phyloP scores from a whole-genome alignment of 2,329 filamentous ascomycete genomes.

The Raffaelea ambrosiae region DNA sequence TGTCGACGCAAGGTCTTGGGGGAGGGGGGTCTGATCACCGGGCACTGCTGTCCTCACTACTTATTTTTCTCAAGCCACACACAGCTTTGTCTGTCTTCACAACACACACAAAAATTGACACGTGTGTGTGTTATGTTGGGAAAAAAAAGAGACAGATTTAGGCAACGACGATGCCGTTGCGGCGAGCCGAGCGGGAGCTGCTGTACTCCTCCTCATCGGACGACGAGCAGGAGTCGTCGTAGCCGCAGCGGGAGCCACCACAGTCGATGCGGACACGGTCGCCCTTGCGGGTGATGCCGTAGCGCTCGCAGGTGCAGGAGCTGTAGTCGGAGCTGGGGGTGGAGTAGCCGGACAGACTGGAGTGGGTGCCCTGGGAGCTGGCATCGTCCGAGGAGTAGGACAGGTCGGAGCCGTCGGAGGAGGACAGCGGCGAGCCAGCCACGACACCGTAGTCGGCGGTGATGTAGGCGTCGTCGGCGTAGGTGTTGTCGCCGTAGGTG shows the following conservation, averaged over 20 bases:
- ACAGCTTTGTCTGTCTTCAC: not conserved
- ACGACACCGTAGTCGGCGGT: constrained; percentile 43
- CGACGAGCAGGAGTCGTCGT: constrained; percentile 65
- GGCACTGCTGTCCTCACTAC: too few species aligned
- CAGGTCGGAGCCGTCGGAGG: constrained; percentile 55
- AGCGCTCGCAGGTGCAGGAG: constrained; percentile 88
- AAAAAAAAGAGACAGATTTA: constrained; percentile 16
- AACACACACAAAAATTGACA: not conserved
- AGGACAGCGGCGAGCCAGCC: constrained; percentile 51
- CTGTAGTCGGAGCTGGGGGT: constrained; percentile 67
- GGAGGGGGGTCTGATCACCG: too few species aligned
- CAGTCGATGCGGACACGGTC: constrained; percentile 95
- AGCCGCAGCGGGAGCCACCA: constrained; percentile 79
- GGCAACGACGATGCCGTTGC: constrained; percentile 55
- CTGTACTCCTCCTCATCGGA: constrained; percentile 46
- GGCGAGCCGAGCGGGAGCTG: constrained; percentile 36
- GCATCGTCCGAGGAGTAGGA: constrained; percentile 67
- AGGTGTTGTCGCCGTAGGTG: constrained; percentile 35
- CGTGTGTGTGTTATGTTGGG: not conserved
- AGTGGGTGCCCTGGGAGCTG: constrained; percentile 49
- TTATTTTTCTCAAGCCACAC: too few species aligned
- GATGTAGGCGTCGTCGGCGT: constrained; percentile 16
- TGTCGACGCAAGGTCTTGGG: too few species aligned
- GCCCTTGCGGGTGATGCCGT: constrained; percentile 88
- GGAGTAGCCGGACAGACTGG: constrained; percentile 69